Evolutionary conservation across 2,329 filamentous ascomycete genomes (phyloP), one percentile per base, ranked within the genome.

Genomic region (Beauveria sp.): DNA sequence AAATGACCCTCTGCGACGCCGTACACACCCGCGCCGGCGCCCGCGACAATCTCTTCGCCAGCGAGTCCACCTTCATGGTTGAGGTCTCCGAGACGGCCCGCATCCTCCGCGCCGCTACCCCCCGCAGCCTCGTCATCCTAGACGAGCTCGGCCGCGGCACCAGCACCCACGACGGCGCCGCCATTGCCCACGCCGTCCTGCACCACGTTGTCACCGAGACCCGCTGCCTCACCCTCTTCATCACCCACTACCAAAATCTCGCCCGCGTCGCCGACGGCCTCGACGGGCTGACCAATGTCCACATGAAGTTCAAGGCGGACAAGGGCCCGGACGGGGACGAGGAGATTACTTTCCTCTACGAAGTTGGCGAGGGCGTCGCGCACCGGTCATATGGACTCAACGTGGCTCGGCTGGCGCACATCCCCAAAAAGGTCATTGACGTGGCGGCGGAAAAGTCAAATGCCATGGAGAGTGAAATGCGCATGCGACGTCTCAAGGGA

Each of bases 51-150:
- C 91, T 99, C 77, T 89, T 98, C 72, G 89, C 91, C 5, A 92
- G 92, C 68, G 95, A 99, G 76, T 90, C 86, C 26, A 99, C 95
- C 14, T 99, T 99, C 77, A 97, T 98, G 92, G 93, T 99, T 60
- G 95, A 99, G 72, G 84, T 99, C 2, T 91, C 88, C 42, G 95
- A 99, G 74, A 98, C 95, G 1, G 87, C 89, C 1, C 87, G 92
- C 64, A 97, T 99, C 67, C 82, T 99, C 26, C 93, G 95, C 70
- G 85, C 91, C 69, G 95, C 93, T 0, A 95, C 92, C 0, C 86
- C 90, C 1, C 86, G 91, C 51, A 91, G 86, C 50, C 83, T 99
- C 7, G 89, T 99, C 64, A 91, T 99, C 50, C 85, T 99, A 6
- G 95, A 99, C 75, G 95, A 99, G 78, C 82, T 99, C 2, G 95